Base-by-base conservation (phyloP, 2,329 filamentous ascomycete genomes). In the Chrysoporthe cubensis region DNA sequence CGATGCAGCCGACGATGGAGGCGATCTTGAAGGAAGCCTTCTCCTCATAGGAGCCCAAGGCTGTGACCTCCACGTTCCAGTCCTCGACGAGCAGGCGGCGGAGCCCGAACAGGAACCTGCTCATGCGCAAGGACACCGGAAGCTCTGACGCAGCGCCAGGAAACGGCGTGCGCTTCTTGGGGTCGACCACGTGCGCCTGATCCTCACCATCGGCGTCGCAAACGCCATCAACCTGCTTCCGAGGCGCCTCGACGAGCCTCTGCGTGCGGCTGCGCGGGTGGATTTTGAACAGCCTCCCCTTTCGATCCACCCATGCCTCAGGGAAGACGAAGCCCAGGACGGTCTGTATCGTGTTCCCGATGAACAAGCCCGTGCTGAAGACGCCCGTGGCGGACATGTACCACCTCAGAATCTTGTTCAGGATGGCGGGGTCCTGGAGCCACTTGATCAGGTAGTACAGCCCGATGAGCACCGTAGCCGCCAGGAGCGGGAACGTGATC, bases 361-460 rank as follows among this genome's bases (percentile, higher is more conserved):
- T 80, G 34, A 97, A 84, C 56, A 88, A 89, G 9, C 89, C 84
- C 18, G 96, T 84, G 69, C 92, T 93, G 70, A 91, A 90, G n/a
- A 96, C 79, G 0, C 92, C 93, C 75, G 95, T 88, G 67, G 88
- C 78, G 3, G 91, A 92, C 79, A 97, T 94, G 81, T 98, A 97
- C 75, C 86, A 88, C 50, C 92, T 90, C 32, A 98, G 81, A 50
- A 96, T 86, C 78, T 90, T 92, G 81, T 95, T 97, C 74, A 98
- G 80, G 32, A 96, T 82, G 13, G 89, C 84, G 0, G 94, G 90
- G 74, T 97, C 92, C 71, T 95, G 84, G 66, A 97, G 87, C 86
- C 91, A 96, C 77, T 96, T 93, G 76, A 98, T 93, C 69, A 97
- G 83, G 73, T 94, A 90, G 81, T 98, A 98, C 14, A 98, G 83